Percentiles rank a stretch among this genome's conserved stretches.
phyloP scores from a whole-genome alignment of 2,329 filamentous ascomycete genomes.

The Colletotrichum camelliae region DNA sequence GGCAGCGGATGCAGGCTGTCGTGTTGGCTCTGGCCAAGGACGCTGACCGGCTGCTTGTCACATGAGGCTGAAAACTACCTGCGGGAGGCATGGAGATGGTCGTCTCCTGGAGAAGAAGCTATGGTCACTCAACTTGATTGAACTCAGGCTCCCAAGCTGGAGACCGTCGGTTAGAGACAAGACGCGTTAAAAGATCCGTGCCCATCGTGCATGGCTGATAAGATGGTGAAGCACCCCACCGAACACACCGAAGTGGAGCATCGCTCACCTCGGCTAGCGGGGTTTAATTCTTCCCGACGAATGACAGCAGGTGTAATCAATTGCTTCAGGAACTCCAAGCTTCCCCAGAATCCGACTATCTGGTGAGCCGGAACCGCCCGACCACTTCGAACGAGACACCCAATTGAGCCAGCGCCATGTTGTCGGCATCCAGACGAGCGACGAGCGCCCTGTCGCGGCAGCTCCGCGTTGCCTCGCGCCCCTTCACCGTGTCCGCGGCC shows the following conservation, averaged over 20 bases:
- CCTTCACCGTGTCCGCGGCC: slow-evolving; percentile 51
- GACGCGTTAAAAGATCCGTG: not conserved
- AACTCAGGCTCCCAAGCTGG: not conserved
- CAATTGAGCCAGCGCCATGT: slow-evolving; percentile 44
- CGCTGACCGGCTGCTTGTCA: not conserved
- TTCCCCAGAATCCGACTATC: slow-evolving; percentile 5
- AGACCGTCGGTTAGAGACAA: not conserved
- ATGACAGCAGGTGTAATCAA: slow-evolving; percentile 21
- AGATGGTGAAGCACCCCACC: not conserved
- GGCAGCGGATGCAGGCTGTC: not conserved
- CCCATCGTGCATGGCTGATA: not conserved
- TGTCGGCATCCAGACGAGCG: slow-evolving; percentile 45
- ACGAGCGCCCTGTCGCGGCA: slow-evolving; percentile 49
- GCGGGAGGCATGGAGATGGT: not conserved
- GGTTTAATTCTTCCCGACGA: slow-evolving; percentile 18
- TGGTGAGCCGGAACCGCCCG: slow-evolving; percentile 12
- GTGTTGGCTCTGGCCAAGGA: not conserved
- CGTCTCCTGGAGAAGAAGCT: not conserved
- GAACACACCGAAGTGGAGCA: not conserved
- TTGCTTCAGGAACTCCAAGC: slow-evolving; percentile 19
- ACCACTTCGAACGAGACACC: not conserved
- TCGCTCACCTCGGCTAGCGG: not conserved
- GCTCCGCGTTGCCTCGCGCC: slow-evolving; percentile 48
- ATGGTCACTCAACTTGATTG: not conserved
- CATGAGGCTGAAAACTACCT: not conserved